Evolutionary conservation across 495 filamentous ascomycete genomes (phyloP).

Genomic region (Penicillium egyptiacum): DNA sequence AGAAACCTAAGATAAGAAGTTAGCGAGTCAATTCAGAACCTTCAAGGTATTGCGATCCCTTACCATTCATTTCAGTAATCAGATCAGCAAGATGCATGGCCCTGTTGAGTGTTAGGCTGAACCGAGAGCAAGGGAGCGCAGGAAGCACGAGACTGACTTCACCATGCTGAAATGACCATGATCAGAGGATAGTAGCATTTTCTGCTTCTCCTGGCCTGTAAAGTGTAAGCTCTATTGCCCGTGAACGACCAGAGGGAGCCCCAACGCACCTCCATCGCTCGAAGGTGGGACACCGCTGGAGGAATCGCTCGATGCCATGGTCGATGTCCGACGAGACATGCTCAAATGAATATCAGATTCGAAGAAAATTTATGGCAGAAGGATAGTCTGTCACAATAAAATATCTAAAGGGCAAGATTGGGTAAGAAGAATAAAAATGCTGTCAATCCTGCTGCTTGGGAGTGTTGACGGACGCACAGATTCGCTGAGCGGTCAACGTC

Average conservation of each 20-base stretch:
- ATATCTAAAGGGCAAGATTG: constrained; percentile 11
- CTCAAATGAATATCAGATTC: constrained; percentile 25
- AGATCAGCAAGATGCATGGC: constrained; percentile 92
- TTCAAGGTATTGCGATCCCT: constrained; percentile 1
- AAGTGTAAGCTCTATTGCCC: constrained; percentile 22
- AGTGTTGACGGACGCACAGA: constrained; percentile 43
- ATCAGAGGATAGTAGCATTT: constrained; percentile 71
- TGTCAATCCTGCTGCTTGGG: constrained; percentile 30
- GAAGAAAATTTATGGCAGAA: constrained; percentile 5
- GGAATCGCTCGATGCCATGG: constrained; percentile 41
- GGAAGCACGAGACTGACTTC: constrained; percentile 45
- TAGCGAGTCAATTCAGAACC: constrained; percentile 14
- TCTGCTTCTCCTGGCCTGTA: constrained; percentile 79
- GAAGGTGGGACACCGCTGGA: constrained; percentile 37
- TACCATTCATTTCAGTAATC: constrained; percentile 95
- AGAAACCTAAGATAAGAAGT: constrained; percentile 45
- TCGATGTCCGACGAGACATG: constrained; percentile 50
- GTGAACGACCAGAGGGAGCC: constrained; percentile 13
- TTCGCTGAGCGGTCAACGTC: constrained; percentile 42
- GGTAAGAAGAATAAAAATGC: constrained; percentile 25
- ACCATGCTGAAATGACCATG: constrained; percentile 79
- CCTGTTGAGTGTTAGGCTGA: constrained; percentile 40
- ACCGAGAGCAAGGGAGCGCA: constrained; percentile 9
- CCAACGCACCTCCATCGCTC: constrained; percentile 43
- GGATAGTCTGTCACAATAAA: constrained; percentile 2